phyloP scores from a whole-genome alignment of 2,329 filamentous ascomycete genomes.

The Penicillium concentricum region DNA sequence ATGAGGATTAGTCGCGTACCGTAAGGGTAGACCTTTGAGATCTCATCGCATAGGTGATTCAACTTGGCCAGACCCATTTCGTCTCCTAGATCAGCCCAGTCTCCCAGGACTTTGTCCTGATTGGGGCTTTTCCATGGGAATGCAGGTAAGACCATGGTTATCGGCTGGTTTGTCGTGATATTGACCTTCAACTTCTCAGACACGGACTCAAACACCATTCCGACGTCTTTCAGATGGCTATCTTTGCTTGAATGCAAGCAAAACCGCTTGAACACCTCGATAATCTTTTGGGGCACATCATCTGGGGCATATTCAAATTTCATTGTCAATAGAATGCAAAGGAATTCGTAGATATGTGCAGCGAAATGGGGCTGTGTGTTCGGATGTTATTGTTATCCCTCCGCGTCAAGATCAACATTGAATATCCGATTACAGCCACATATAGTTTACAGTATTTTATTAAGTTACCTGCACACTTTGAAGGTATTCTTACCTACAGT shows the following conservation, averaged over 20 bases:
- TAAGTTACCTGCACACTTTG: not conserved
- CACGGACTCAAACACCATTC: constrained; percentile 4
- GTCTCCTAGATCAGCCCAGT: constrained; percentile 5
- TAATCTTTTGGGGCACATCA: not conserved
- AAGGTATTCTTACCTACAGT: not conserved
- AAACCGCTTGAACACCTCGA: constrained; percentile 4
- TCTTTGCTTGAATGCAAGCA: constrained; percentile 1
- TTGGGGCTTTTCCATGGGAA: constrained; percentile 11
- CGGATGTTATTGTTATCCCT: not conserved
- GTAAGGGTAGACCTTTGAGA: constrained; percentile 9
- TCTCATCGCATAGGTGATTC: constrained; percentile 9
- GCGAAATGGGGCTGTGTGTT: not conserved
- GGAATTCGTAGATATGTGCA: not conserved
- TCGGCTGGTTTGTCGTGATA: constrained; percentile 1
- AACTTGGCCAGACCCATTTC: constrained; percentile 6
- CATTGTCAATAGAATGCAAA: not conserved
- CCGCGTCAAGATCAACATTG: not conserved
- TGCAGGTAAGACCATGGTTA: constrained; percentile 9
- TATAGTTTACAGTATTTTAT: not conserved
- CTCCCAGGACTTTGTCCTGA: constrained; percentile 3
- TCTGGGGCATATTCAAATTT: constrained; percentile 7
- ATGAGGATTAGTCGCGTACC: constrained; percentile 7
- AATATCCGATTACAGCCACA: not conserved
- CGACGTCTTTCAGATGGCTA: not conserved
- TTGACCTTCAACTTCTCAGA: constrained; percentile 3